Evolutionary conservation across 2,329 filamentous ascomycete genomes (phyloP), one percentile per base, ranked within the genome.

Genomic region (Pseudocercospora eumusae): DNA sequence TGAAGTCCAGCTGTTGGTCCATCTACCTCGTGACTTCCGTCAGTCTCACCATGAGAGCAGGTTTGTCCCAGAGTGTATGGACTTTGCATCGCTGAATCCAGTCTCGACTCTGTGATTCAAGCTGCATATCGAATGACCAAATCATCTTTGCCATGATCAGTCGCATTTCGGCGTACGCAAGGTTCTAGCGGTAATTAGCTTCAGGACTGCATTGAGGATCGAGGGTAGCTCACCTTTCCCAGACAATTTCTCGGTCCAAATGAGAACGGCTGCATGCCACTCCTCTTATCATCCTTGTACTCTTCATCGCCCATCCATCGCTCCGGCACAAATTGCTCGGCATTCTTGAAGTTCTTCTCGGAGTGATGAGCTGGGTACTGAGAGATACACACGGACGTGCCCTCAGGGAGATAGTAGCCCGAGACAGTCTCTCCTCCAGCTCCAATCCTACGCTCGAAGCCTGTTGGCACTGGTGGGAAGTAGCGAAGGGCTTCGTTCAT

Each of bases 401-500:
- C 66, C 59, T 68, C 73, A 10, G 74, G 69, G 27, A 75, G 54
- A 56, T 62, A 72, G 33, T 68, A 57, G 4, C 69, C 73, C 13
- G 65, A 67, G 21, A 76, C 67, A 8, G 67, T 55, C 27, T 67
- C 68, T 21, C 73, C 74, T 7, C 66, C 70, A 3, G 44, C 21
- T 13, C 68, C 69, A 2, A 70, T 66, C 11, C 64, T 59, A 3
- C 74, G 67, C 10, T 70, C 52, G 47, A 74, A 74, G 3, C 79
- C 78, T 21, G 74, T 73, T 4, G 79, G 76, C 2, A 81, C 75
- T 0, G 80, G 79, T 2, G 79, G 79, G 63, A 78, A 79, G 61
- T 79, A 75, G 8, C 80, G 74, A 9, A 82, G 69, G 1, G 73
- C 76, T 65, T 82, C 80, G 49, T 77, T 75, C 13, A 81, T 74